A percentile compares a stretch with the other conserved stretches of the same genome.
These are phyloP conservation scores for Pterula multifida DNA, from an alignment of 1,284 basidiomycete genomes.

Conservation along the genomic window DNA sequence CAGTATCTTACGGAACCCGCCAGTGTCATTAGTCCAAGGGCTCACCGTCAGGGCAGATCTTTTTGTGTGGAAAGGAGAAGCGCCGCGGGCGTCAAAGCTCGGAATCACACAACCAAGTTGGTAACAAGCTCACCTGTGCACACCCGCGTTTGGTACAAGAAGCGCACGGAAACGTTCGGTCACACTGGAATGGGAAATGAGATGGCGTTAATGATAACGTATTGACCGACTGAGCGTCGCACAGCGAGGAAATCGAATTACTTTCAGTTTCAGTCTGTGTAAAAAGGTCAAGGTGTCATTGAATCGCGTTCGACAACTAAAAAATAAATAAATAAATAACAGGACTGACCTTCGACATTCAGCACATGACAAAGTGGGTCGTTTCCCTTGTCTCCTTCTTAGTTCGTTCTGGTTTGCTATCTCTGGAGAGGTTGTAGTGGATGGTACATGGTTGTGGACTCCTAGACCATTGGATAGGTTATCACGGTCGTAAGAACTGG, in stretches of 20 bases:
- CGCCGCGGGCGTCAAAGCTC: neutral
- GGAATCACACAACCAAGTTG: neutral
- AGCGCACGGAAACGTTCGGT: slow-evolving; percentile 48
- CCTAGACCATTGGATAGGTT: neutral
- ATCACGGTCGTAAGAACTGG: neutral
- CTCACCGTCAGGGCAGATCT: slow-evolving; percentile 46
- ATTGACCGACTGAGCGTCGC: slow-evolving; percentile 7
- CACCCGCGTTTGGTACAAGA: slow-evolving; percentile 51
- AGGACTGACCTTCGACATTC: slow-evolving; percentile 42
- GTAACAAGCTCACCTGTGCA: slow-evolving; percentile 13
- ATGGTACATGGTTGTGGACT: no score
- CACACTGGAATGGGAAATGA: slow-evolving; percentile 28
- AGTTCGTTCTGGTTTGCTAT: slow-evolving; percentile 12
- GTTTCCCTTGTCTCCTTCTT: slow-evolving; percentile 24
- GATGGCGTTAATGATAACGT: slow-evolving; percentile 8
- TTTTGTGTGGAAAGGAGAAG: slow-evolving; percentile 13
- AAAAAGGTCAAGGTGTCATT: slow-evolving; percentile 3
- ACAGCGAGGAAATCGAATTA: slow-evolving; percentile 9
- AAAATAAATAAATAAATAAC: neutral
- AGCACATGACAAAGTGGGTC: slow-evolving; percentile 38
- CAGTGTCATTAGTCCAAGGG: slow-evolving; percentile 7
- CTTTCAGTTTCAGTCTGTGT: slow-evolving; percentile 43
- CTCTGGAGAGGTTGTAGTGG: neutral
- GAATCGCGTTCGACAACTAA: neutral
- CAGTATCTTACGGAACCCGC: slow-evolving; percentile 4